phyloP scores from a whole-genome alignment of 2,329 filamentous ascomycete genomes.

The Penicillium sp. region DNA sequence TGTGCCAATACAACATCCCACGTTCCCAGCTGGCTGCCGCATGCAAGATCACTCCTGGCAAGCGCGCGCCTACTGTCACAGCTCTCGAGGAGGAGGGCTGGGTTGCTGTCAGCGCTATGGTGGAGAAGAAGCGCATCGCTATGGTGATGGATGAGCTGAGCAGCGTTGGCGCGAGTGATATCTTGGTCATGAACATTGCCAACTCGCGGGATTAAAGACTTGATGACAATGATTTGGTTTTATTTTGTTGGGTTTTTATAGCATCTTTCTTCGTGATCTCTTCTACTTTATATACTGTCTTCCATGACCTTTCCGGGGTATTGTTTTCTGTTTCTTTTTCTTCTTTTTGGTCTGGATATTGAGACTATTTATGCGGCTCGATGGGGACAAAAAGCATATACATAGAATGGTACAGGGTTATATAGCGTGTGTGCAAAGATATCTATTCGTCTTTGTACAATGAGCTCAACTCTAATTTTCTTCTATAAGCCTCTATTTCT shows the following conservation, averaged over 20 bases:
- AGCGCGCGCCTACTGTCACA: conserved; percentile 90
- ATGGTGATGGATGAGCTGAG: conserved; percentile 81
- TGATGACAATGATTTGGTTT: conserved; percentile 6
- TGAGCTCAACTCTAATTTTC: not conserved
- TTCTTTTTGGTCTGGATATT: conserved; percentile 2
- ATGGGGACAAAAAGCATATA: conserved; percentile 12
- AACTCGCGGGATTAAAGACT: conserved; percentile 61
- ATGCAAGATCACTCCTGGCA: conserved; percentile 81
- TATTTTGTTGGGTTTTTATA: conserved; percentile 5
- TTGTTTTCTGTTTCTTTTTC: conserved; percentile 8
- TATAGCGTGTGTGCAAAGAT: conserved; percentile 16
- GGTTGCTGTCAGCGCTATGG: conserved; percentile 95
- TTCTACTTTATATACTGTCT: conserved; percentile 6
- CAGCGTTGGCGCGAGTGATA: conserved; percentile 75
- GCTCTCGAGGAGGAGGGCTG: conserved; percentile 82
- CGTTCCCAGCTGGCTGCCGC: conserved; percentile 66
- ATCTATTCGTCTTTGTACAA: conserved; percentile 3
- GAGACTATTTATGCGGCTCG: conserved; percentile 1
- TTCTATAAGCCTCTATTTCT: not conserved
- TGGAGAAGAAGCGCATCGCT: conserved; percentile 81
- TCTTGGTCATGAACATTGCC: conserved; percentile 80
- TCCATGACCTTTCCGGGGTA: not conserved
- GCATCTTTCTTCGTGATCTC: conserved; percentile 5
- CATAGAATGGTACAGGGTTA: conserved; percentile 21
- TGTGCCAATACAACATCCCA: conserved; percentile 95